Percentiles rank a stretch among this genome's conserved stretches.
Evolutionary conservation across 2,329 filamentous ascomycete genomes (phyloP).

Genomic region (Grosmannia huntii): DNA sequence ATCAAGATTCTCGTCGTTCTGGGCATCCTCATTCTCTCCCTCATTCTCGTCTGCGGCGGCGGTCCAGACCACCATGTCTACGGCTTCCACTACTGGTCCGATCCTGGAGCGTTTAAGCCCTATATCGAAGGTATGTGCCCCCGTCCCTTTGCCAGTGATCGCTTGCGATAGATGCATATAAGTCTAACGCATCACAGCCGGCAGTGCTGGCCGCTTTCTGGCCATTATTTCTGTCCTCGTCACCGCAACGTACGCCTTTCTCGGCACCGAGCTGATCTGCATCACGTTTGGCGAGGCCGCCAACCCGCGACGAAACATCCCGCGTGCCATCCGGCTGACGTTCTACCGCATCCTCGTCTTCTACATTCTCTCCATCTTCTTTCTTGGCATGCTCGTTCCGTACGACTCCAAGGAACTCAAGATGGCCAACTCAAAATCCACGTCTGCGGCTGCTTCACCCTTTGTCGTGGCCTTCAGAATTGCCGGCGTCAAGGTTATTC

Average conservation of each 20-base stretch:
- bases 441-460: constrained; percentile 42
- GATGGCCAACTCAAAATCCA: constrained; percentile 24
- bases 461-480: constrained; percentile 20
- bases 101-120: constrained; percentile 26
- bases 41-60: constrained; percentile 43
- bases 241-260: constrained; percentile 25
- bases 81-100: constrained; percentile 29
- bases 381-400: constrained; percentile 54
- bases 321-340: constrained; percentile 52
- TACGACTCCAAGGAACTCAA: constrained; percentile 35
- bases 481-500: constrained; percentile 34
- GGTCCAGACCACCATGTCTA: constrained; percentile 32
- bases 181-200: constrained; percentile 7
- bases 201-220: constrained; percentile 21
- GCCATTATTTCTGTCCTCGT: constrained; percentile 16
- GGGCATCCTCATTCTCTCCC: constrained; percentile 41
- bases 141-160: neutral
- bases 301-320: constrained; percentile 53
- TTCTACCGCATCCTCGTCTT: constrained; percentile 58
- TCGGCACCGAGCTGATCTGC: constrained; percentile 48
- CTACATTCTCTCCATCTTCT: constrained; percentile 50
- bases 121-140: constrained; percentile 5
- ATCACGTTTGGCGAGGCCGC: constrained; percentile 56
- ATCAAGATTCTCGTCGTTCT: constrained; percentile 35
- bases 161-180: neutral